Base-by-base conservation (phyloP, 2,329 filamentous ascomycete species). In the Talaromyces amestolkiae region DNA sequence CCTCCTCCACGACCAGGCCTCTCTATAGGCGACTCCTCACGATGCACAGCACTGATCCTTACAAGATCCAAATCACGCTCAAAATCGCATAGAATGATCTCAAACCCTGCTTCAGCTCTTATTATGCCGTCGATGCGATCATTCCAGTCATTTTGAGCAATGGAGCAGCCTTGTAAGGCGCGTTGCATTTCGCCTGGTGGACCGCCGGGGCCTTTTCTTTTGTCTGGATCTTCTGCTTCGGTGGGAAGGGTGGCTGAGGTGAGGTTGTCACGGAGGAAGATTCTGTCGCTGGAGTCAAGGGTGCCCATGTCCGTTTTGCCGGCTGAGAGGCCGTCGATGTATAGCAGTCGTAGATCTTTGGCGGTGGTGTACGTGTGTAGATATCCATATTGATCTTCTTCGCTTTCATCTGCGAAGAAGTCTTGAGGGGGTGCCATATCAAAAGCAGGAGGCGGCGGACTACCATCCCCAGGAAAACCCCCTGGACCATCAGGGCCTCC, bases 291-390 rank as follows among this genome's bases (percentile, higher is more conserved):
- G 0, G 85, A 82, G 71, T 92, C 89, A 2, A 91, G 80, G 0
- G 89, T 91, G 3, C 89, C 90, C 71, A 87, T 86, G 1, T 71
- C 59, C 0, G 85, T 86, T 69, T 92, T 92, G 1, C 82, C 89
- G 0, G 88, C 90, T 2, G 85, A 85, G 80, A 89, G 87, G 3
- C 90, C 90, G 71, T 92, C 90, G 17, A 92, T 73, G 70, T 91
- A 91, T 3, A 92, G 77, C 3, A 91, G 78, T 11, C 83, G 82
- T 1, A 91, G 77, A 4, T 84, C 78, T 15, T 85, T 82, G 1
- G 78, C 83, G 3, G 88, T 83, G 7, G 81, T 81, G 72, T 91
- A 92, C 0, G 85, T 88, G 70, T 92, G 89, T 1, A 92, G 78
- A 70, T 87, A 90, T 8, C 89, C 89, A 49, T 66, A 61, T 61